Percentiles rank a stretch among this genome's conserved stretches.
phyloP scores from a whole-genome alignment of 1,284 basidiomycete species.

The Dichomitus squalens region DNA sequence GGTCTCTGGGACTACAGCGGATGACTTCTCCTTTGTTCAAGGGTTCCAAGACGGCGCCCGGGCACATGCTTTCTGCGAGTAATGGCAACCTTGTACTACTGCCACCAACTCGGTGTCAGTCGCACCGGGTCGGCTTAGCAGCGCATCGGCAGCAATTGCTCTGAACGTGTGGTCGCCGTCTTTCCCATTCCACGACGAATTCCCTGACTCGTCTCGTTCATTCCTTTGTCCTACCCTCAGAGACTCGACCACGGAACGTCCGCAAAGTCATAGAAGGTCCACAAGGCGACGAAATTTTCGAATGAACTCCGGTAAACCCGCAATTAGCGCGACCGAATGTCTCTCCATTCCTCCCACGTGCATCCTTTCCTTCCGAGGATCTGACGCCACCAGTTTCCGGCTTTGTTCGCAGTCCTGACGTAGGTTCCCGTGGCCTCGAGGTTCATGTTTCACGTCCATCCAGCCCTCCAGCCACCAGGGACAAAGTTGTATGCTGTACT shows the following conservation, averaged over 20 bases:
- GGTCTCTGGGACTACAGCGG: background rate
- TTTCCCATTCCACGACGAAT: background rate
- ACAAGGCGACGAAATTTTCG: background rate
- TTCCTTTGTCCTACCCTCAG: conserved; percentile 3
- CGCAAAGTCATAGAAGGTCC: background rate
- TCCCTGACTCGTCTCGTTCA: background rate
- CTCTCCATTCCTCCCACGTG: background rate
- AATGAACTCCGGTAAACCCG: background rate
- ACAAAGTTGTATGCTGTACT: background rate
- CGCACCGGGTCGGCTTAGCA: background rate
- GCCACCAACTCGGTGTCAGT: conserved; percentile 1
- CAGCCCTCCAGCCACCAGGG: background rate
- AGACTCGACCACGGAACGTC: background rate
- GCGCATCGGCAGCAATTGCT: conserved; percentile 9
- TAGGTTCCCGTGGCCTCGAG: background rate
- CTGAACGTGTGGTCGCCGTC: background rate
- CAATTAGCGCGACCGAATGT: background rate
- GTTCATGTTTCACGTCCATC: background rate
- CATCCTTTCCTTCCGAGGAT: background rate
- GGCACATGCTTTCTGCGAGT: background rate
- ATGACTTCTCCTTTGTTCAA: background rate
- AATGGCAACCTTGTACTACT: conserved; percentile 1
- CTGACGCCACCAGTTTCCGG: conserved; percentile 5
- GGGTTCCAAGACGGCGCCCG: background rate
- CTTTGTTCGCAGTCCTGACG: background rate